Evolutionary conservation across 768 basidiomycete genomes (phyloP).

Genomic region (Tulasnella sp.): DNA sequence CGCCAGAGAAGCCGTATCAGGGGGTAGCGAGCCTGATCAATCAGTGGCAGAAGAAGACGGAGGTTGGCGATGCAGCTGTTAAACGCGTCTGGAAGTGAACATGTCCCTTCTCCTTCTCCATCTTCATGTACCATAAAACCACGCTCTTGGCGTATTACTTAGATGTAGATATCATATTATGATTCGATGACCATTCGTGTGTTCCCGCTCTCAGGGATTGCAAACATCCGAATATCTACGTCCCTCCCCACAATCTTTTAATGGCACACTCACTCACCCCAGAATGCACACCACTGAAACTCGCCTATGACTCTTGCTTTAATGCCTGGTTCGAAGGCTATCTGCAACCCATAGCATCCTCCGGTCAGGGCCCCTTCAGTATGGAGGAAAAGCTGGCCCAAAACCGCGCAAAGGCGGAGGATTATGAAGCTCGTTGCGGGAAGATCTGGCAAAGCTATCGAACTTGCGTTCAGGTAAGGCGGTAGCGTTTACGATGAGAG

Average conservation of each 20-base stretch:
- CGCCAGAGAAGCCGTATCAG: constrained; percentile 58
- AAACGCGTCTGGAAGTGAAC: not conserved
- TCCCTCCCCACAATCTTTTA: not conserved
- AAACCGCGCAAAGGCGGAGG: constrained; percentile 69
- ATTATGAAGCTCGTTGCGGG: constrained; percentile 81
- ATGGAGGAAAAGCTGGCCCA: constrained; percentile 37
- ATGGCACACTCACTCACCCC: constrained; percentile 77
- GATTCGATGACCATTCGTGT: too few relatives aligned
- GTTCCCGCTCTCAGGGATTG: too few relatives aligned
- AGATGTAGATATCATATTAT: too few relatives aligned
- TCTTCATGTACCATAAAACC: not conserved
- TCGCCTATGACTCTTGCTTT: constrained; percentile 87
- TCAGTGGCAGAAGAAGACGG: constrained; percentile 77
- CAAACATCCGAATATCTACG: not conserved
- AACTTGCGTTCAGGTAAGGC: constrained; percentile 67
- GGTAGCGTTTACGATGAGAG: not conserved
- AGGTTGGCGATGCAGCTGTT: constrained; percentile 34
- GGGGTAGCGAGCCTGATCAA: constrained; percentile 80
- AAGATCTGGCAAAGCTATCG: constrained; percentile 72
- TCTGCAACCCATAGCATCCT: constrained; percentile 52
- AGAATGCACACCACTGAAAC: constrained; percentile 84
- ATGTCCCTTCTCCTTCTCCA: not conserved
- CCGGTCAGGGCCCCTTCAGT: constrained; percentile 19
- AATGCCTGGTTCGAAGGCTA: constrained; percentile 98
- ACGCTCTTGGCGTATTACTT: too few relatives aligned